These are phyloP conservation scores for Coemansia guatemalensis DNA, from an alignment of 192 early-diverging fungal genomes.

Conservation along the genomic window DNA sequence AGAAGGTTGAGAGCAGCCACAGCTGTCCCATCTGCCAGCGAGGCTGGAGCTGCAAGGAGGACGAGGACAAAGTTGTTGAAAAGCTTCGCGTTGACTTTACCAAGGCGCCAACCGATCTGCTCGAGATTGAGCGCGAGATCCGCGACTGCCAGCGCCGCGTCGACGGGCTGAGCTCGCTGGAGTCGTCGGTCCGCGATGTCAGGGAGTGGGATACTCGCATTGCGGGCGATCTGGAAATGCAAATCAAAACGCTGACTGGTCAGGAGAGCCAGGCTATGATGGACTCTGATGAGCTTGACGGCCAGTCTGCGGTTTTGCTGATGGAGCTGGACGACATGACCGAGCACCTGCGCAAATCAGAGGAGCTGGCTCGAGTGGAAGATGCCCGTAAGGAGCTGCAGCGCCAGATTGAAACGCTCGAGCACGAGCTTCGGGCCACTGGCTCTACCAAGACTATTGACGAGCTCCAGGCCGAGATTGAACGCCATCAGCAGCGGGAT, in stretches of 20 bases:
- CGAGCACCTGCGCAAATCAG: conserved; percentile 16
- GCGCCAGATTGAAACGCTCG: conserved; percentile 52
- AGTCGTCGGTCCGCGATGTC: conserved; percentile 35
- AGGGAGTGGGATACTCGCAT: conserved; percentile 41
- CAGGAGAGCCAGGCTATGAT: conserved; percentile 40
- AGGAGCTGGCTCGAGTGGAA: conserved; percentile 33
- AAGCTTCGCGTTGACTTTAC: conserved; percentile 50
- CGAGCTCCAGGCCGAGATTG: conserved; percentile 65
- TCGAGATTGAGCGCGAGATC: conserved; percentile 35
- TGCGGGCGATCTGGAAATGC: conserved; percentile 30
- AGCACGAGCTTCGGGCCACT: conserved; percentile 55
- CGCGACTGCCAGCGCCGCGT: conserved; percentile 23
- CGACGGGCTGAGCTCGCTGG: conserved; percentile 22
- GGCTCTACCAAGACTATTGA: conserved; percentile 67
- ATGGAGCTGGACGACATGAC: conserved; percentile 21
- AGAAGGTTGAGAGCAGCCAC: conserved; percentile 61
- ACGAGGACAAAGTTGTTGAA: conserved; percentile 31
- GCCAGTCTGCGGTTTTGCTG: conserved; percentile 12
- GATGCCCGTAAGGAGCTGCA: conserved; percentile 42
- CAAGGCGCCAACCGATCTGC: conserved; percentile 39
- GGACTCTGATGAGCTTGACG: conserved; percentile 19
- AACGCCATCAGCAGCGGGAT: conserved; percentile 40
- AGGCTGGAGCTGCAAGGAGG: conserved; percentile 61
- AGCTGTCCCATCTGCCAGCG: conserved; percentile 83
- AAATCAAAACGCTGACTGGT: conserved; percentile 47